These are phyloP conservation scores for Rhytidhysteron rufulum DNA, from an alignment of 2,329 filamentous ascomycete genomes.

Conservation along the genomic window DNA sequence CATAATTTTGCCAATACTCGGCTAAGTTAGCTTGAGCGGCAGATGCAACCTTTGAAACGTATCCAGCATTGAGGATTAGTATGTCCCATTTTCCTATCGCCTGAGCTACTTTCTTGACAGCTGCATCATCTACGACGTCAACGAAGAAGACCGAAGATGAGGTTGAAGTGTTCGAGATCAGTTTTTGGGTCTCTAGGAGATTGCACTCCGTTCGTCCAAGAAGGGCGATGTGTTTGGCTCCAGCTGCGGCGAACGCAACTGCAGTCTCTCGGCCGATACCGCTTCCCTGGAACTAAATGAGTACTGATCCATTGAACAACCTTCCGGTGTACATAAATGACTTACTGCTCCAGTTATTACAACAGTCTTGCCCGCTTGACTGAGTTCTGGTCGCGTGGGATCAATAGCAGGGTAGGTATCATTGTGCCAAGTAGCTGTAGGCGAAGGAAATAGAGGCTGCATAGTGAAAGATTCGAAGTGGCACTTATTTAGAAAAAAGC, in stretches of 20 bases:
- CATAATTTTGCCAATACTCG: slow-evolving; percentile 18
- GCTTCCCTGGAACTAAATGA: slow-evolving; percentile 34
- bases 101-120: slow-evolving; percentile 11
- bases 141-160: slow-evolving; percentile 4
- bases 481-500: too few relatives aligned
- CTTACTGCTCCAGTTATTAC: slow-evolving; percentile 19
- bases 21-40: slow-evolving; percentile 7
- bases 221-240: slow-evolving; percentile 42
- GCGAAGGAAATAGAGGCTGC: slow-evolving; percentile 6
- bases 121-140: slow-evolving; percentile 11
- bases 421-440: slow-evolving; percentile 10
- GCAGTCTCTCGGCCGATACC: slow-evolving; percentile 47
- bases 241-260: slow-evolving; percentile 41
- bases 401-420: slow-evolving; percentile 14
- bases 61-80: slow-evolving; percentile 16
- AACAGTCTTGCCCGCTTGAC: slow-evolving; percentile 11
- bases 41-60: slow-evolving; percentile 7
- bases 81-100: slow-evolving; percentile 15
- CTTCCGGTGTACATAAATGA: background rate
- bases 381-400: slow-evolving; percentile 4
- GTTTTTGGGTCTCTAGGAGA: slow-evolving; percentile 11
- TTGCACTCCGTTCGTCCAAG: slow-evolving; percentile 34
- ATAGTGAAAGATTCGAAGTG: slow-evolving; percentile 1
- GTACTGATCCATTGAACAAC: too few relatives aligned
- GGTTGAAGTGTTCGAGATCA: background rate